Conservation (phyloP, 2,329 filamentous ascomycete genomes). For the Colletotrichum tropicicola region DNA sequence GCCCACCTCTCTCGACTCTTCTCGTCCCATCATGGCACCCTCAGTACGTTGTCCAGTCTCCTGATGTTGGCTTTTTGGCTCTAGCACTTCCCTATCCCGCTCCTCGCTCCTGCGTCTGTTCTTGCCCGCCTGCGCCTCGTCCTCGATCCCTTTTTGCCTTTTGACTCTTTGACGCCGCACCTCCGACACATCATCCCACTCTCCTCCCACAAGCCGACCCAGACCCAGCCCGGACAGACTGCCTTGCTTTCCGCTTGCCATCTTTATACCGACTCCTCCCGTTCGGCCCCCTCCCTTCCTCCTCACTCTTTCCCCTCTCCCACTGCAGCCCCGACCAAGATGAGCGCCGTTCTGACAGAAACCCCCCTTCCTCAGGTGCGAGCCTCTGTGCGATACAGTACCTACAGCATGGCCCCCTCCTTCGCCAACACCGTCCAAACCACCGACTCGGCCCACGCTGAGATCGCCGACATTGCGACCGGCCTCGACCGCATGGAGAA, state of each 20-base stretch:
- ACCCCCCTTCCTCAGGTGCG: slow-evolving; percentile 49
- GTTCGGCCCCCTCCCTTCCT: slow-evolving; percentile 19
- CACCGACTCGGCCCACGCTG: slow-evolving; percentile 63
- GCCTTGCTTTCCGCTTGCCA: slow-evolving; percentile 9
- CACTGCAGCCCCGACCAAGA: neutral
- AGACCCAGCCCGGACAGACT: too few species aligned
- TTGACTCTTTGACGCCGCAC: slow-evolving; percentile 11
- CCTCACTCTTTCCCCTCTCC: neutral
- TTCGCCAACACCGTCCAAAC: slow-evolving; percentile 66
- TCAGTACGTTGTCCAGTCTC: slow-evolving; percentile 58
- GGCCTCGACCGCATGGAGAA: slow-evolving; percentile 90
- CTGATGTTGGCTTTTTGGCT: slow-evolving; percentile 13
- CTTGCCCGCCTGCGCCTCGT: neutral
- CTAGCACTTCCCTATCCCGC: neutral
- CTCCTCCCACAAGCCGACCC: slow-evolving; percentile 8
- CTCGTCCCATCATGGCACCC: slow-evolving; percentile 69
- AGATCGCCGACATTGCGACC: slow-evolving; percentile 76
- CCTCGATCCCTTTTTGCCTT: neutral
- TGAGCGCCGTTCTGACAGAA: slow-evolving; percentile 21
- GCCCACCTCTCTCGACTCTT: slow-evolving; percentile 68
- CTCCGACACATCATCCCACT: slow-evolving; percentile 1
- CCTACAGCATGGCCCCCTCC: slow-evolving; percentile 67
- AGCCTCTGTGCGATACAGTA: slow-evolving; percentile 66
- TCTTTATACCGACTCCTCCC: slow-evolving; percentile 14
- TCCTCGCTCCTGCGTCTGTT: too few species aligned